phyloP scores from a whole-genome alignment of 2,329 filamentous ascomycete species.

The Pseudocercospora macadamiae region DNA sequence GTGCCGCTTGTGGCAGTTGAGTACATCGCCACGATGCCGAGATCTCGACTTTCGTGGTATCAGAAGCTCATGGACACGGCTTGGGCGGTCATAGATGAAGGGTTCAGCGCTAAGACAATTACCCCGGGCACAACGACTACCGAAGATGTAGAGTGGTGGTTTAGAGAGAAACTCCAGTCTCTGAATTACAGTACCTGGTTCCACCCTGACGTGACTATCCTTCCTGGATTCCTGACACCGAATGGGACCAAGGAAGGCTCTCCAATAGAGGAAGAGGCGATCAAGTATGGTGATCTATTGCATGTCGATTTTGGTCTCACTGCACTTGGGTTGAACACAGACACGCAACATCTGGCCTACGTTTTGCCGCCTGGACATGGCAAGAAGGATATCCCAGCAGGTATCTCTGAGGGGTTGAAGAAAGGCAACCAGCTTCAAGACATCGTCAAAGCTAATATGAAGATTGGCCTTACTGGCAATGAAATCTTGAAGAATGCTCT shows the following conservation, averaged over 20 bases:
- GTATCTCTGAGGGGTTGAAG: conserved; percentile 18
- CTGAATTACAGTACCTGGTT: conserved; percentile 30
- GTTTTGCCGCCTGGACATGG: conserved; percentile 18
- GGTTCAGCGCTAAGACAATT: conserved; percentile 22
- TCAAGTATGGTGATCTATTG: conserved; percentile 23
- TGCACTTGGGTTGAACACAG: conserved; percentile 27
- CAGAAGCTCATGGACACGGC: conserved; percentile 24
- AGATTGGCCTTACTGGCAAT: conserved; percentile 20
- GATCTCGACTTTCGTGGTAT: conserved; percentile 23
- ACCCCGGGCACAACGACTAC: conserved; percentile 21
- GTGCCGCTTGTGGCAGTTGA: conserved; percentile 26
- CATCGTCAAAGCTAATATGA: conserved; percentile 24
- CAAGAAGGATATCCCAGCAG: conserved; percentile 18
- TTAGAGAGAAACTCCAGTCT: conserved; percentile 25
- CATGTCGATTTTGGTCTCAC: conserved; percentile 29
- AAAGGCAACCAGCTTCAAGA: conserved; percentile 27
- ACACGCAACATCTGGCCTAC: conserved; percentile 29
- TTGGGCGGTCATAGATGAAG: conserved; percentile 26
- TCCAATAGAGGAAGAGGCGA: background rate
- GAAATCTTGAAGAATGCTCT: conserved; percentile 18
- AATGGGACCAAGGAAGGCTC: background rate
- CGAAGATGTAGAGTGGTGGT: conserved; percentile 28
- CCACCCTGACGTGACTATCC: conserved; percentile 23
- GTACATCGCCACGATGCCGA: conserved; percentile 26
- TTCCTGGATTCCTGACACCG: conserved; percentile 6